Evolutionary conservation across 2,329 filamentous ascomycete genomes (phyloP), one percentile per base, ranked within the genome.

Genomic region (Botrytis fabae): DNA sequence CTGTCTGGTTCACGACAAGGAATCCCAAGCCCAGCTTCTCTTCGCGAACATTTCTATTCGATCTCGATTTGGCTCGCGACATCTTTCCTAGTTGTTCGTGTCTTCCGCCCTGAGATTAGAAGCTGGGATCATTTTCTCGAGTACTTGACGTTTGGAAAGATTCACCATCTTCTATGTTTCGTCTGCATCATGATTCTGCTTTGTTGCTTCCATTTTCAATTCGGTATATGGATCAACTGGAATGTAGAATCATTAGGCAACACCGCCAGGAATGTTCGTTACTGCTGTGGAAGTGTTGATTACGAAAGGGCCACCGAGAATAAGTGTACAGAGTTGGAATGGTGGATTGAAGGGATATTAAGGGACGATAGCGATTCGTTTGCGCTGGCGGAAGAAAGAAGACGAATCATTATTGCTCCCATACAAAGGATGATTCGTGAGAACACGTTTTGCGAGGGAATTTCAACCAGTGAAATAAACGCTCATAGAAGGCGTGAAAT

Each of bases 211-310:
- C 0, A 0, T 44, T 35, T 25, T 32, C 42, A 46, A 25, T 2
- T 16, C 25, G 28, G 42, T 48, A 1, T 7, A 18, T 35, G 18
- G 40, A 0, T 0, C 2, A 0, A 0, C 2, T 25, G n/a, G 42
- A 35, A 46, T 18, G 14, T 32, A 1, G 7, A 0, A 4, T 1
- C 0, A 1, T 14, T 35, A 28, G 10, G 40, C 22, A 0, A 0
- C 0, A 32, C 6, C 6, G 62, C 1, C 28, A 3, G 18, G 25
- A 1, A 0, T 25, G 2, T 46, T 4, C 40, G 28, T 25, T 25
- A 35, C 25, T 22, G 4, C 62, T 64, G 62, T 42, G 18, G n/a
- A 14, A 64, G 20, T 4, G 25, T 9, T 22, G 62, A 32, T 25
- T 18, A 64, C 7, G 28, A 64, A 22, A 64, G 32, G 5, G 10